Percentiles rank a stretch among this genome's conserved stretches.
These are phyloP conservation scores for Lepidium sativum DNA, from an alignment of 345 rosid genomes.

Conservation along the genomic window DNA sequence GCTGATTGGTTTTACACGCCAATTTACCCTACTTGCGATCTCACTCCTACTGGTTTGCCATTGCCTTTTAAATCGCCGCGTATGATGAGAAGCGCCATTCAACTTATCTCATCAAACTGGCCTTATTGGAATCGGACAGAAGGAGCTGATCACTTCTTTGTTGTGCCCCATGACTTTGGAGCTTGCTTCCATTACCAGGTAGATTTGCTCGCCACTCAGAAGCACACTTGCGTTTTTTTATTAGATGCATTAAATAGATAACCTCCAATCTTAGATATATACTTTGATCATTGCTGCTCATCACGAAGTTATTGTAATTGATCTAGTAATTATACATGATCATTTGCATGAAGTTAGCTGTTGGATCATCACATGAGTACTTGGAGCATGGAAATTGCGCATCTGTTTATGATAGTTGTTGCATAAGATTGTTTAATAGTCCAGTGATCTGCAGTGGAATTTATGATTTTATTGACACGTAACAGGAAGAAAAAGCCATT, in stretches of 20 bases:
- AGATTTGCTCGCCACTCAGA: background rate
- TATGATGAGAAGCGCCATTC: conserved; percentile 90
- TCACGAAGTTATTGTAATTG: background rate
- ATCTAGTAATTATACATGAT: background rate
- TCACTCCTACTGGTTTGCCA: conserved; percentile 90
- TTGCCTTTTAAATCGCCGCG: conserved; percentile 93
- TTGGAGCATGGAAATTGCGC: background rate
- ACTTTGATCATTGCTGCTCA: background rate
- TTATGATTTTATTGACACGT: background rate
- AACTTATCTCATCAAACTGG: conserved; percentile 75
- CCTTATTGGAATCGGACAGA: conserved; percentile 92
- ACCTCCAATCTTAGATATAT: background rate
- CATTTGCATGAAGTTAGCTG: background rate
- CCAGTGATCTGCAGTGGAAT: background rate
- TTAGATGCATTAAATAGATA: background rate
- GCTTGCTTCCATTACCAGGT: conserved; percentile 96
- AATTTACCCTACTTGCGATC: conserved; percentile 86
- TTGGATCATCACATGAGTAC: background rate
- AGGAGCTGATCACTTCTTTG: conserved; percentile 95
- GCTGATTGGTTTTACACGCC: conserved; percentile 98
- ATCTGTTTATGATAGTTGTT: background rate
- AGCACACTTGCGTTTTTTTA: background rate
- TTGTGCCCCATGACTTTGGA: conserved; percentile 94
- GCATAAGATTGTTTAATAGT: background rate
- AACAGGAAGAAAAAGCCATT: conserved; percentile 89